Percentiles rank a stretch among this genome's conserved stretches.
These are phyloP conservation scores for Mycena vitilis DNA, from an alignment of 768 basidiomycete species.

Conservation along the genomic window DNA sequence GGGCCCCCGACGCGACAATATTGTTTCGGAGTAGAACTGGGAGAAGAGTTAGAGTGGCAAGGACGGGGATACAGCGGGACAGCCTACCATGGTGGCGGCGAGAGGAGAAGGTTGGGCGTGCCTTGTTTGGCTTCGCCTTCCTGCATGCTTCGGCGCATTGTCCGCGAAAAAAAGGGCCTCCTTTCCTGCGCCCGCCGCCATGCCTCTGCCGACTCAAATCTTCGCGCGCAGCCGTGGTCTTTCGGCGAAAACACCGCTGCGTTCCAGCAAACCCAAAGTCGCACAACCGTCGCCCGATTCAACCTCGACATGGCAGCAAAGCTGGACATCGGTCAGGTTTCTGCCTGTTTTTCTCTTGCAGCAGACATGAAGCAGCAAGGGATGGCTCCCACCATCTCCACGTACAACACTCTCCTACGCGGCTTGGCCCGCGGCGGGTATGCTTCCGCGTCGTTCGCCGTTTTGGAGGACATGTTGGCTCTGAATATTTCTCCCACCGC, in stretches of 20 bases:
- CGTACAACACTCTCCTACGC: conserved; percentile 69
- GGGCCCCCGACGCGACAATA: conserved; percentile 93
- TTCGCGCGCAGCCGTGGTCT: conserved; percentile 44
- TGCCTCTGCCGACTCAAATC: conserved; percentile 20
- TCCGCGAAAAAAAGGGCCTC: conserved; percentile 18
- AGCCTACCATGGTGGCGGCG: conserved; percentile 46
- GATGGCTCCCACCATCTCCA: conserved; percentile 62
- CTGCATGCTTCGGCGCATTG: conserved; percentile 24
- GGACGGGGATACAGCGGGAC: not conserved
- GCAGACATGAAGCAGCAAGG: conserved; percentile 68
- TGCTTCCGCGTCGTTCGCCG: conserved; percentile 68
- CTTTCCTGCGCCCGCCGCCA: conserved; percentile 18
- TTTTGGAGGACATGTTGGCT: conserved; percentile 75
- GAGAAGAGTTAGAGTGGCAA: conserved; percentile 28
- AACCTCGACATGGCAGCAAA: conserved; percentile 44
- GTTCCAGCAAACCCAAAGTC: conserved; percentile 39
- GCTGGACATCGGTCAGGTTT: conserved; percentile 48
- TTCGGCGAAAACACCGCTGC: conserved; percentile 38
- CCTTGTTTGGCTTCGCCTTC: conserved; percentile 12
- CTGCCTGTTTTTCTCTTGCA: conserved; percentile 57
- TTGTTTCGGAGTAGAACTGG: conserved; percentile 93
- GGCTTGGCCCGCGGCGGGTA: conserved; percentile 57
- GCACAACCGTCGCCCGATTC: conserved; percentile 42
- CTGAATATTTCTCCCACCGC: conserved; percentile 60
- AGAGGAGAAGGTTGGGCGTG: conserved; percentile 34